Evolutionary conservation across 129 eudicot species (phyloP), one percentile per base, ranked within the genome.

Genomic region (Apium graveolens): DNA sequence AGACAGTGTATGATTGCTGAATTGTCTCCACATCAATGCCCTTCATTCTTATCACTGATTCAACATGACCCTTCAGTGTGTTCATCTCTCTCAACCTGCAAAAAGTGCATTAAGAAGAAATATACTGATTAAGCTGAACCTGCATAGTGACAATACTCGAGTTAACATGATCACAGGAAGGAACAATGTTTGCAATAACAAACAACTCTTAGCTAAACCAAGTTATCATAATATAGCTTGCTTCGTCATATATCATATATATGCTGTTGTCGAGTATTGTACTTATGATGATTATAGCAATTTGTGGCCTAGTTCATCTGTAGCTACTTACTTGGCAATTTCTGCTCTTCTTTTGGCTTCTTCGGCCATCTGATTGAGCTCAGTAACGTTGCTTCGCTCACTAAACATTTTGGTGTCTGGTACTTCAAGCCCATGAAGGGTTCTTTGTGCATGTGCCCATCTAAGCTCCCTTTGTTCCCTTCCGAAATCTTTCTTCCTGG

Each of bases 391-490:
- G 68, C 85, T 85, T 32, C 90, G 87, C 38, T 92, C 97, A 5
- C 79, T 80, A 53, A 92, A 95, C 91, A 95, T 82, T 82, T 90
- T 92, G 77, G 97, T 83, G 89, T 96, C 97, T 1, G 99, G 99
- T 34, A 91, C 96, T 87, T 96, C 92, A 78, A 96, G 92, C 73
- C 97, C 99, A 32, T 96, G 99, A 80, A 96, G 97, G 85, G 99
- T 96, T 83, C 99, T 89, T 70, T 96, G 99, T 11, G 99, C 99
- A 82, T 96, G 99, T 41, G 99, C 99, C 99, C 99, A 96, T 72
- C 85, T 86, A 68, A 92, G 97, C 85, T 96, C 99, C 34, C 99
- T 94, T 75, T 92, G 97, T 85, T 96, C 99, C 84, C 88, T 96
- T 11, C 99, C 99, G 26, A 96, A 96, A 84, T 96, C 99, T 84